Evolutionary conservation across 2,329 filamentous ascomycete species (phyloP).

Genomic region (Aspergillus sp.): DNA sequence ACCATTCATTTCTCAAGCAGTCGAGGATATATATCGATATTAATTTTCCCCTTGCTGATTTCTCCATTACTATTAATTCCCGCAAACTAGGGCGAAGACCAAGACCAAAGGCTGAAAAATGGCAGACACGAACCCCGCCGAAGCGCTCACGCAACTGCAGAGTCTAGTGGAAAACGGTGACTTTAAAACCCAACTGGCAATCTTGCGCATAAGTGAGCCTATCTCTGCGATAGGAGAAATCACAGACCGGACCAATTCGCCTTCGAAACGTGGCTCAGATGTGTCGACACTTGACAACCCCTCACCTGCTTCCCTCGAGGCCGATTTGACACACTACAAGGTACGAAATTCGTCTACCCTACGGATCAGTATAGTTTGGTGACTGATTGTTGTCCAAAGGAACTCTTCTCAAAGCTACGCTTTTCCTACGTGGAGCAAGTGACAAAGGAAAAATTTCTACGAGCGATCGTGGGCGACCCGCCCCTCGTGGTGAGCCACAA

Average conservation of each 20-base stretch:
- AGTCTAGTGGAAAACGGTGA: constrained; percentile 44
- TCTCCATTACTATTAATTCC: background rate
- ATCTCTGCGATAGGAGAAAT: constrained; percentile 48
- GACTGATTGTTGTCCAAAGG: constrained; percentile 36
- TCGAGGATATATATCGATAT: no score
- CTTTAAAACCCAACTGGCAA: constrained; percentile 51
- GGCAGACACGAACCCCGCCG: constrained; percentile 14
- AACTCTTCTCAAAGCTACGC: constrained; percentile 90
- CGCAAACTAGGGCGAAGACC: no score
- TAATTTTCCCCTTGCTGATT: background rate
- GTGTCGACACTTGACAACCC: constrained; percentile 64
- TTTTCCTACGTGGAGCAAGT: constrained; percentile 98
- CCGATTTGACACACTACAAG: constrained; percentile 84
- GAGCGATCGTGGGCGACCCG: constrained; percentile 84
- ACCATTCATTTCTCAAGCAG: background rate
- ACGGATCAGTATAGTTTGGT: background rate
- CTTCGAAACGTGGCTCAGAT: constrained; percentile 62
- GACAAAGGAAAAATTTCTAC: constrained; percentile 96
- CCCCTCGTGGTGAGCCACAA: constrained; percentile 76
- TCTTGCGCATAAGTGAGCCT: constrained; percentile 72
- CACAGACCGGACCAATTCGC: constrained; percentile 21
- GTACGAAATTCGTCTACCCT: constrained; percentile 27
- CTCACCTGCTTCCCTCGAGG: constrained; percentile 71
- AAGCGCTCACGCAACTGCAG: constrained; percentile 44
- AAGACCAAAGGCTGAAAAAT: constrained; percentile 5